Evolutionary conservation across 2,329 filamentous ascomycete species (phyloP), one percentile per base, ranked within the genome.

Genomic region (Fusarium metavorans): DNA sequence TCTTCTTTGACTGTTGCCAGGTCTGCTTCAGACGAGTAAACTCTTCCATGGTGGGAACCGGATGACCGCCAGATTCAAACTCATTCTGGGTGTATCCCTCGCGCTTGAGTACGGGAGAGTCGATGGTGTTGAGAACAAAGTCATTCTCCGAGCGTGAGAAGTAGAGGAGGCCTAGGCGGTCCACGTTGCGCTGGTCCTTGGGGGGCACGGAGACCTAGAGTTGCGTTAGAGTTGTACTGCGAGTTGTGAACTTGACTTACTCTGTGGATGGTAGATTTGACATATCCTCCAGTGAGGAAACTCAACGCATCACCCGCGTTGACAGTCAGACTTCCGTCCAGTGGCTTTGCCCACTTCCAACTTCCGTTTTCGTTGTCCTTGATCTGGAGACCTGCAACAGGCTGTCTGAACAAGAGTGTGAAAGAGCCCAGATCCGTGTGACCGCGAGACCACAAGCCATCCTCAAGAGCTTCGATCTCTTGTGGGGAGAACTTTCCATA

Each of bases 341-440:
- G 83, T 1, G 87, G 85, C 23, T 83, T 83, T 0, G 87, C 87
- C 81, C 84, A 89, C 43, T 86, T 88, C 87, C 88, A 89, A 4
- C 85, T 68, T 1, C 83, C 84, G 0, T 85, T 82, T 0, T 84
- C 80, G n/a, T 85, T 84, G 20, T 87, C 85, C 30, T 76, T 78
- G 57, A 91, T 88, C 73, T 91, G 89, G 2, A 91, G 82, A 0
- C 86, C 88, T 0, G 88, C 88, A 1, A 91, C 86, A 0, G 89
- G 89, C 70, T 91, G 89, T 0, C 88, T 83, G 82, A 91, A 91
- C 0, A 91, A 83, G 4, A 91, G 81, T 0, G 89, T 91, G 0
- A 90, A 82, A 0, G 87, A 87, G 0, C 88, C 89, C 0, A 91
- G 80, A 69, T 91, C 89, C 0, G 89, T 91, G 74, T 91, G 89